Conservation (phyloP, 169 alveolate genomes). For the Besnoitia besnoiti region DNA sequence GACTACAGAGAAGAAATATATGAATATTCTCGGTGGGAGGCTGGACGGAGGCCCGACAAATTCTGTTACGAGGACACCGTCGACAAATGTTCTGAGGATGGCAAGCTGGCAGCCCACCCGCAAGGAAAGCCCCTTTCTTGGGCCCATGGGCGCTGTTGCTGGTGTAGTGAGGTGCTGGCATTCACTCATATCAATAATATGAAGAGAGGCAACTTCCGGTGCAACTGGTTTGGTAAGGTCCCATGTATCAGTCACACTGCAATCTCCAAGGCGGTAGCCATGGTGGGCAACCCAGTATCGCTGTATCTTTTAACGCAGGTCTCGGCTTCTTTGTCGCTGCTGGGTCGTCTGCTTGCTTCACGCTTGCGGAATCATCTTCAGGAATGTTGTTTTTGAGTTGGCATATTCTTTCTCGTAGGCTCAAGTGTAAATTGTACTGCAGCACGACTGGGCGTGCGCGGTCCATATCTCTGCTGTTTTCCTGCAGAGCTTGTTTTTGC, state of each 20-base stretch:
- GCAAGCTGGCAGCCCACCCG: constrained; percentile 29
- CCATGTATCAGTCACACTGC: neutral
- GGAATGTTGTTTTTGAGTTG: too few relatives aligned
- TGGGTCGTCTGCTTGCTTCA: too few relatives aligned
- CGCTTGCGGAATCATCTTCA: too few relatives aligned
- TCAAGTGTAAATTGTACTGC: too few relatives aligned
- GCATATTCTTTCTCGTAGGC: too few relatives aligned
- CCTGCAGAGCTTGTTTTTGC: constrained; percentile 36
- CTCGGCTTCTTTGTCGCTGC: too few relatives aligned
- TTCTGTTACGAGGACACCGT: constrained; percentile 34
- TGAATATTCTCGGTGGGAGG: constrained; percentile 42
- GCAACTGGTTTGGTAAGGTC: constrained; percentile 38
- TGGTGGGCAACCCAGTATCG: too few relatives aligned
- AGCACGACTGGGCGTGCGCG: too few relatives aligned
- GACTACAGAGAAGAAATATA: constrained; percentile 30
- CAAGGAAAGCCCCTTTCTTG: neutral
- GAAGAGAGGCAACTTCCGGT: constrained; percentile 39
- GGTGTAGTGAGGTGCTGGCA: constrained; percentile 46
- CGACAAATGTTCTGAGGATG: constrained; percentile 23
- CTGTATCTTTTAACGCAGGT: too few relatives aligned
- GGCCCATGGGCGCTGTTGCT: constrained; percentile 47
- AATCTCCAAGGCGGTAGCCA: too few relatives aligned
- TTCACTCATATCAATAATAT: constrained; percentile 6
- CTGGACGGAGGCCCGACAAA: constrained; percentile 16
- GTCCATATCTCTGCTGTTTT: too few relatives aligned